Evolutionary conservation across 1,139 yeast genomes (phyloP), one percentile per base, ranked within the genome.

Genomic region (Waltiozyma sp.): DNA sequence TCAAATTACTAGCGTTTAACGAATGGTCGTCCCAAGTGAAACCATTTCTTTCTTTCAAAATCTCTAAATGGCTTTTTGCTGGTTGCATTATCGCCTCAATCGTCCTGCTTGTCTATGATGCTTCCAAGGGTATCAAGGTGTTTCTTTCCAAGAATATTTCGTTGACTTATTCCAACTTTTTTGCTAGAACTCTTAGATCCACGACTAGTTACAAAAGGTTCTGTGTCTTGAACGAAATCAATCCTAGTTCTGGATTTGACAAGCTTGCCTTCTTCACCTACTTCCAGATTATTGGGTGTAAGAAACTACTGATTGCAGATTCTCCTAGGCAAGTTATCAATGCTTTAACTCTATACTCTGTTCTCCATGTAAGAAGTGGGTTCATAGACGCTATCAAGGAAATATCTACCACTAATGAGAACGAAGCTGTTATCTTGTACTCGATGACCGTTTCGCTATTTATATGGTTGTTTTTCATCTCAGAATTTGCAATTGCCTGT

Each of bases 271-370:
- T 86, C 50, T 75, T 75, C 53, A 72, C 80, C 4, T 85, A 77
- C 59, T 76, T 75, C 54, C 81, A 85, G 45, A 62, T 85, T 44
- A 78, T 79, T 49, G 72, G 74, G 40, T 85, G 91, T 57, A 58
- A 79, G 15, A 75, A 75, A 46, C 68, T 84, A 33, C 52, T 83
- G 18, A 65, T 84, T 39, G 89, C 95, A 1, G 95, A 87, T 53
- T 73, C 89, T 6, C 96, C 96, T n/a, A 73, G 96, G 60, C 96
- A 87, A 62, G 81, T 82, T 3, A 74, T 87, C 52, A 87, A 87
- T 58, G 83, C 88, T 24, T 64, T 84, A 50, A 85, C 96, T 0
- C 62, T 83, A 34, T 69, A 80, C 56, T 70, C 76, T 3, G 76
- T 76, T 18, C 60, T 74, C 40, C 56, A 69, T 40, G 56, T 71